Evolutionary conservation across 2,329 filamentous ascomycete genomes (phyloP), one percentile per base, ranked within the genome.

Genomic region (Trichophyton verrucosum): DNA sequence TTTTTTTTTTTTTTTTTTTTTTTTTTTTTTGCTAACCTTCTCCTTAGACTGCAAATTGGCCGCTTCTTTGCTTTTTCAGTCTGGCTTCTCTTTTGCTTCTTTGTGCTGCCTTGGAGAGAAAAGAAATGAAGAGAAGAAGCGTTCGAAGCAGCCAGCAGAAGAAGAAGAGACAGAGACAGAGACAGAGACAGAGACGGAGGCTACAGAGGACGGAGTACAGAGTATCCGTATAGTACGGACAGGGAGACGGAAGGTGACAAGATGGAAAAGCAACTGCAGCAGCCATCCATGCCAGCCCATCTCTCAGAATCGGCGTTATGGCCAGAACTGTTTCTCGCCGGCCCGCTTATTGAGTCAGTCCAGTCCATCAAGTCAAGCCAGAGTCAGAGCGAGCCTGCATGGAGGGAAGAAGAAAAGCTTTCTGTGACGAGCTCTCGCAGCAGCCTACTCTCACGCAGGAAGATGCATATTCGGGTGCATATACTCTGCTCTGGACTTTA

Each of bases 51-150:
- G 49, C 49, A 53, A 53, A 53, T 30, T 53, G 13, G 22, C 22
- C 49, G 22, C n/a, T 17, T n/a, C 27, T n/a, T 51, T 38, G 22
- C 58, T 49, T 49, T 51, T 38, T 40, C 58, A 51, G 27, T 60
- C 17, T 46, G 36, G 36, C 44, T 56, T 60, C 53, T 66, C 58
- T 61, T 60, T 61, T 36, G 30, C 60, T 59, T 36, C 58, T 58
- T 49, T 55, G 61, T 64, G 59, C 53, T 60, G 47, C 59, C 59
- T 44, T 46, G 58, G 24, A 22, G 33, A 17, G 33, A 30, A 8
- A 8, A 17, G 9, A 58, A 20, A 30, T 6, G 27, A 30, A 30
- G 27, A 30, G 27, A 24, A 24, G 27, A 22, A 46, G 13, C n/a
- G 20, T 4, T 17, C 7, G 42, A 8, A 46, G 42, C 20, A 8